Percentiles rank a stretch among this genome's conserved stretches.
These are phyloP conservation scores for Cucurbita moschata DNA, from an alignment of 306 rosid genomes.

Conservation along the genomic window DNA sequence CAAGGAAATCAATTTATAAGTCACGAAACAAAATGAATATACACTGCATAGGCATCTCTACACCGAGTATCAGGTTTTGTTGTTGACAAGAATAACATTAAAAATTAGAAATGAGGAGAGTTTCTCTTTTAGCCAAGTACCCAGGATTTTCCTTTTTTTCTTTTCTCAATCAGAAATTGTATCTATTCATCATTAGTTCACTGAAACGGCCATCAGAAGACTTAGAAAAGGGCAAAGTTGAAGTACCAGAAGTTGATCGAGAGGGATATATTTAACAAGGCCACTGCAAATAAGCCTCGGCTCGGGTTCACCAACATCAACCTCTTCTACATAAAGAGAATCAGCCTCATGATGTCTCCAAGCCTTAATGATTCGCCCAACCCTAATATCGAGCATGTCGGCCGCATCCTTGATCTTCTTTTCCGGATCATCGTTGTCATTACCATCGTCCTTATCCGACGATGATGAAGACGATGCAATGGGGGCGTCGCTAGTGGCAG, in stretches of 20 bases:
- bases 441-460: neutral
- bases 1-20: neutral
- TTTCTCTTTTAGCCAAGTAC: neutral
- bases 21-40: neutral
- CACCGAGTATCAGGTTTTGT: neutral
- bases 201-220: neutral
- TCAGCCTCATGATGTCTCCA: conserved; percentile 94
- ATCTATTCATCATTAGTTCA: neutral
- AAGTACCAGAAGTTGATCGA: conserved; percentile 50
- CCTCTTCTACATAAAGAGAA: conserved; percentile 76
- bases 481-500: conserved; percentile 1
- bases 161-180: neutral
- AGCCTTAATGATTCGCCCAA: conserved; percentile 56
- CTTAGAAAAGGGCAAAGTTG: neutral
- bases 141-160: neutral
- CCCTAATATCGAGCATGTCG: conserved; percentile 69
- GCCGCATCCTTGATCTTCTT: conserved; percentile 40
- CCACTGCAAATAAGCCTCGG: conserved; percentile 90
- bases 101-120: neutral
- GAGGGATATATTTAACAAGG: conserved; percentile 60
- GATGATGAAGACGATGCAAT: neutral
- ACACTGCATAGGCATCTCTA: neutral
- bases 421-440: neutral
- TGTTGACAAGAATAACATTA: neutral
- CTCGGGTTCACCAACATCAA: conserved; percentile 69